These are phyloP conservation scores for Cornus florida DNA, from an alignment of 148 eudicot species.

Conservation along the genomic window DNA sequence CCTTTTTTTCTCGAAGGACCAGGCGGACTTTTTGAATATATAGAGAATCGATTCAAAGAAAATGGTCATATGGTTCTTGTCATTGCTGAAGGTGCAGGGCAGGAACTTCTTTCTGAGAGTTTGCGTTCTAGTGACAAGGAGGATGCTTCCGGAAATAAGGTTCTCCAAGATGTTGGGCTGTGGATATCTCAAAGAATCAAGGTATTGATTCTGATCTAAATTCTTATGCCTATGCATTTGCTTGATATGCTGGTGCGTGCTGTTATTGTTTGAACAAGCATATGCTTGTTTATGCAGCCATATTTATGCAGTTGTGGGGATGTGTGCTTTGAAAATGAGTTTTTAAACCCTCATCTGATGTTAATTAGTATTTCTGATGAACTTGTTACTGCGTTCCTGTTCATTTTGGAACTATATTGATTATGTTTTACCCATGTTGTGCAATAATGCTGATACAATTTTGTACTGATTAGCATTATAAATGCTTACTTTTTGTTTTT, in stretches of 20 bases:
- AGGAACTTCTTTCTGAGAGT: constrained; percentile 10
- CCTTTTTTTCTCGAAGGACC: constrained; percentile 36
- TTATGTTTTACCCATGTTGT: neutral
- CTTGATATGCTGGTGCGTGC: neutral
- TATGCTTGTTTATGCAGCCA: neutral
- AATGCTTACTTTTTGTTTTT: neutral
- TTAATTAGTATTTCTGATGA: neutral
- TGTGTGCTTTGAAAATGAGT: no score
- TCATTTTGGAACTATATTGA: neutral
- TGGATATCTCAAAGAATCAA: constrained; percentile 51
- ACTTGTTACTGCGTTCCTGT: neutral
- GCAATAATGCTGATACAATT: neutral
- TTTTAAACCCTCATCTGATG: no score
- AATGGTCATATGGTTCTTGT: constrained; percentile 42
- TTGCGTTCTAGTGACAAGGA: neutral
- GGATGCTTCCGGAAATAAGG: constrained; percentile 53
- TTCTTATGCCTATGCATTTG: neutral
- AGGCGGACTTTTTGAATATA: constrained; percentile 35
- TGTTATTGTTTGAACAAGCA: no score
- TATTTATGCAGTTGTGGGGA: neutral
- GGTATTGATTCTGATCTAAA: constrained; percentile 12
- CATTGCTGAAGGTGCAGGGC: constrained; percentile 42
- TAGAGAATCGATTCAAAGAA: constrained; percentile 29
- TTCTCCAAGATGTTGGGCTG: constrained; percentile 45
- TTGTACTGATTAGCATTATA: neutral